Percentiles rank a stretch among this genome's conserved stretches.
phyloP scores from a whole-genome alignment of 495 filamentous ascomycete species.

The Sordaria brevicollis region DNA sequence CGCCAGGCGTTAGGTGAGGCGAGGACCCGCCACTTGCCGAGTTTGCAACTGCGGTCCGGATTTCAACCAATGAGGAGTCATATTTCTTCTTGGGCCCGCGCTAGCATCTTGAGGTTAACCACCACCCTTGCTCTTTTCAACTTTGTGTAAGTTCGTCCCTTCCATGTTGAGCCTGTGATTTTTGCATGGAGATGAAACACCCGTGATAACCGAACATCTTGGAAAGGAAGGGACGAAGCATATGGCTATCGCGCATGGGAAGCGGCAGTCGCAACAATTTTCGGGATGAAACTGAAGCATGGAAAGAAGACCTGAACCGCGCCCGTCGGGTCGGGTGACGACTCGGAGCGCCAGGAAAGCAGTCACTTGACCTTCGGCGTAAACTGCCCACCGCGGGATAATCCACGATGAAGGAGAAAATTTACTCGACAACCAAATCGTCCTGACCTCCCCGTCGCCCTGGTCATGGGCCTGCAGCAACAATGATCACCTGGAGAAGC shows the following conservation, averaged over 20 bases:
- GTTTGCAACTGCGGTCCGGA: neutral
- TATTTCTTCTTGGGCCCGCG: neutral
- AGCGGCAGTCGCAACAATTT: neutral
- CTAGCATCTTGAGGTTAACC: too few species aligned
- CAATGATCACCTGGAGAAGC: neutral
- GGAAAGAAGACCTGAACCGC: neutral
- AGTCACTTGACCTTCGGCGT: slow-evolving; percentile 4
- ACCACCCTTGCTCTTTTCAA: neutral
- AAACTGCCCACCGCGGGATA: neutral
- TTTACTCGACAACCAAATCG: neutral
- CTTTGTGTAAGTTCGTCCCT: neutral
- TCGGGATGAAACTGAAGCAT: neutral
- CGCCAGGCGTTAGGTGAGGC: neutral
- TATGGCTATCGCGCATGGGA: neutral
- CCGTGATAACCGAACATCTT: neutral
- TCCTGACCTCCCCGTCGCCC: neutral
- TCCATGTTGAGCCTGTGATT: neutral
- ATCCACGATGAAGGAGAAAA: neutral
- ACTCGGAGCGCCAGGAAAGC: neutral
- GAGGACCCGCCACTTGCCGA: slow-evolving; percentile 1
- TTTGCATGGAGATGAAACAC: neutral
- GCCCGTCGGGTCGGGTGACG: neutral
- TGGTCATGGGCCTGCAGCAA: neutral
- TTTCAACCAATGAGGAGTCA: neutral
- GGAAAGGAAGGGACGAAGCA: neutral